These are phyloP conservation scores for Jatropha podagrica DNA, from an alignment of 441 rosid species.

Conservation along the genomic window DNA sequence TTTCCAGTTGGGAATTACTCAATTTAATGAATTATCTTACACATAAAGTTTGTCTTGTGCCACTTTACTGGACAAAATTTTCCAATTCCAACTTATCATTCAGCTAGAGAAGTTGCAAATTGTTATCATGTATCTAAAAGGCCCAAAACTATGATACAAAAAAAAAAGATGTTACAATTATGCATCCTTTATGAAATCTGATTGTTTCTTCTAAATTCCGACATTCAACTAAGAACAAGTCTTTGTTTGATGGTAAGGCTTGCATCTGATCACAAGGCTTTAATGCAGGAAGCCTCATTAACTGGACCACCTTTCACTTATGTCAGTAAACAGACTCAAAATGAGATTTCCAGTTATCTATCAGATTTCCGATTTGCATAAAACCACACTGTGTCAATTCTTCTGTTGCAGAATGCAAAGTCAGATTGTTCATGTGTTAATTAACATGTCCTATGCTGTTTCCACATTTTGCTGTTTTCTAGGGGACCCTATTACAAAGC, in stretches of 20 bases:
- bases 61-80: background rate
- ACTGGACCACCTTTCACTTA: background rate
- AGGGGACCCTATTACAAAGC: conserved; percentile 79
- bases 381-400: background rate
- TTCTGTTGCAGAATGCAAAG: background rate
- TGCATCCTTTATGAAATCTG: background rate
- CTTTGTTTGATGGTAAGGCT: background rate
- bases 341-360: background rate
- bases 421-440: background rate
- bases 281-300: background rate
- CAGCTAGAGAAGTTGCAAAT: background rate
- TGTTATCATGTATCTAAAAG: background rate
- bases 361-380: background rate
- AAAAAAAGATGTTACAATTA: background rate
- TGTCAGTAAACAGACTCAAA: background rate
- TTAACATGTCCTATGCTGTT: conserved; percentile 4
- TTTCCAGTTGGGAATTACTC: background rate
- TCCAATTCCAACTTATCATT: background rate
- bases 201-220: background rate
- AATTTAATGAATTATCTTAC: conserved; percentile 3
- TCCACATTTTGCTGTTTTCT: conserved; percentile 20
- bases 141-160: background rate
- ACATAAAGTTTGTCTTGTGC: background rate
- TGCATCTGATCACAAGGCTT: background rate
- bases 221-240: background rate